Evolutionary conservation across 768 basidiomycete genomes (phyloP).

Genomic region (Podaxis sp.): DNA sequence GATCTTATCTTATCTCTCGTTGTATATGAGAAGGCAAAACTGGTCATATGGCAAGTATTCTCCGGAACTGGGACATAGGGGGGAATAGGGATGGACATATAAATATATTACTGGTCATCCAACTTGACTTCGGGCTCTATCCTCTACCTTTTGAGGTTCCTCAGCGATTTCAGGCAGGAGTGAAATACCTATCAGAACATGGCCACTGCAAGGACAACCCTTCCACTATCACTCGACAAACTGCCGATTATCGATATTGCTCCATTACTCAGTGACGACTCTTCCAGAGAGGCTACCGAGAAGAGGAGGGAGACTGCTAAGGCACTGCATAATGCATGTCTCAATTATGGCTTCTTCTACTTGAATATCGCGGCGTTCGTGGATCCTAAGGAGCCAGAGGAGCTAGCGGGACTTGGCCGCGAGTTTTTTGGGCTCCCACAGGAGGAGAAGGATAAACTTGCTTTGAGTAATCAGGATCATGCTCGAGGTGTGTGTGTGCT

Average conservation of each 20-base stretch:
- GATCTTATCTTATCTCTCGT: neutral
- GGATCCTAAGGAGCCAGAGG: slow-evolving; percentile 56
- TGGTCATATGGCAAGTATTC: neutral
- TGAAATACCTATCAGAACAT: neutral
- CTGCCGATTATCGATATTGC: slow-evolving; percentile 76
- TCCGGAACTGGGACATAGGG: neutral
- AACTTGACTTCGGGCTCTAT: neutral
- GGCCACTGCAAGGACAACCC: neutral
- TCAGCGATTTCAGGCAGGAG: neutral
- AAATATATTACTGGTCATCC: neutral
- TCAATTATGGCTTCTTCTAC: slow-evolving; percentile 89
- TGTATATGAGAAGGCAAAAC: neutral
- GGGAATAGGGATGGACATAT: neutral
- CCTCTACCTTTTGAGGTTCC: neutral
- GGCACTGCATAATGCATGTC: slow-evolving; percentile 70
- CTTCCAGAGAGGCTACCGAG: slow-evolving; percentile 24
- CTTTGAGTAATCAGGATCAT: slow-evolving; percentile 63
- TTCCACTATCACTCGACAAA: slow-evolving; percentile 10
- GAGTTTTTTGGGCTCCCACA: slow-evolving; percentile 74
- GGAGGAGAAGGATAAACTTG: slow-evolving; percentile 76
- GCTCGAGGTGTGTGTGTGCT: slow-evolving; percentile 59
- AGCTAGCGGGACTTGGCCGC: slow-evolving; percentile 61
- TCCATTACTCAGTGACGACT: slow-evolving; percentile 50
- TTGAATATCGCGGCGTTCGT: slow-evolving; percentile 65
- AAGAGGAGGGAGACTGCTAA: slow-evolving; percentile 46